phyloP scores from a whole-genome alignment of 2,329 filamentous ascomycete species.

The Xylaria sp. region DNA sequence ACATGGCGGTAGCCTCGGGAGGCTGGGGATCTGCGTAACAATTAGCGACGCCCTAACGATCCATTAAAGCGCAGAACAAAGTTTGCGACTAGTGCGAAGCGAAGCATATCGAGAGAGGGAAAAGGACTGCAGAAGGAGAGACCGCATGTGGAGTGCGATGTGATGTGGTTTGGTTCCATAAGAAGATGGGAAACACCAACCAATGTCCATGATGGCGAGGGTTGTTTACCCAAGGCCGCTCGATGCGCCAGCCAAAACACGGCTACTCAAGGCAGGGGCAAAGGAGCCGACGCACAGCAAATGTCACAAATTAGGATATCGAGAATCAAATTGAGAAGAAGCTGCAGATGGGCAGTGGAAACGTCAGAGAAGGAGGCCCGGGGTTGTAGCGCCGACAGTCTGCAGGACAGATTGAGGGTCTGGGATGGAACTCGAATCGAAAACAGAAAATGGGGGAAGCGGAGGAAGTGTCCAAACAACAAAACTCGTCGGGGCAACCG shows the following conservation, averaged over 20 bases:
- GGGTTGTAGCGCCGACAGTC: constrained; percentile 37
- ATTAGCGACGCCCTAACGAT: constrained; percentile 37
- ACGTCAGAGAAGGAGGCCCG: constrained; percentile 29
- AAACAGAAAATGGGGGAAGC: constrained; percentile 42
- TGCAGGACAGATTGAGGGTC: constrained; percentile 33
- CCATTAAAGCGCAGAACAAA: constrained; percentile 20
- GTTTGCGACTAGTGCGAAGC: not conserved
- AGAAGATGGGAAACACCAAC: constrained; percentile 38
- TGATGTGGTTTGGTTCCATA: not conserved
- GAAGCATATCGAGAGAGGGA: not conserved
- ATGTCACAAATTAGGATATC: constrained; percentile 27
- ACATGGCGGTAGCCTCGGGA: constrained; percentile 51
- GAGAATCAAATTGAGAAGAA: constrained; percentile 16
- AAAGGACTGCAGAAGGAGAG: not conserved
- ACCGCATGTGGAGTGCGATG: constrained; percentile 1
- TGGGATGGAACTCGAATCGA: constrained; percentile 39
- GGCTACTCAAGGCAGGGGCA: constrained; percentile 23
- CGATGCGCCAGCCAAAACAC: constrained; percentile 47
- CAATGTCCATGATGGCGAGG: constrained; percentile 44
- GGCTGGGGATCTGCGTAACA: constrained; percentile 44
- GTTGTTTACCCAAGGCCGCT: constrained; percentile 48
- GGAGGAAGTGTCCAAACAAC: constrained; percentile 46
- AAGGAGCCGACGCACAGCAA: constrained; percentile 23
- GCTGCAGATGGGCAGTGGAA: constrained; percentile 36
- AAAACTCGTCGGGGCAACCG: constrained; percentile 50